phyloP scores from a whole-genome alignment of 768 basidiomycete species.

The Pholiota molesta region DNA sequence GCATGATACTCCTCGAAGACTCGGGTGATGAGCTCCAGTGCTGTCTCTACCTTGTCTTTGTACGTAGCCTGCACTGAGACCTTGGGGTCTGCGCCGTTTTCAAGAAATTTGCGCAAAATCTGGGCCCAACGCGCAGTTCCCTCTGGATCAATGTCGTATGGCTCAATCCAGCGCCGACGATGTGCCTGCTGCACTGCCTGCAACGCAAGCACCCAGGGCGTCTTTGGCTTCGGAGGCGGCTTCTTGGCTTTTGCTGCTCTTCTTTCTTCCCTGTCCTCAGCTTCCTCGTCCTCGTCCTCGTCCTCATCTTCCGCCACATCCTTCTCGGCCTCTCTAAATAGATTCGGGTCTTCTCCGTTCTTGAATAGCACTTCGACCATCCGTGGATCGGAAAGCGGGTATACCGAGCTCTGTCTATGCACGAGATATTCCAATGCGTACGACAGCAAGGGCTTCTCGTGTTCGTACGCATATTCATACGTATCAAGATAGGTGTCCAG shows the following conservation, averaged over 20 bases:
- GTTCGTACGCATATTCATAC: slow-evolving; percentile 12
- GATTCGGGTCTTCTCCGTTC: slow-evolving; percentile 14
- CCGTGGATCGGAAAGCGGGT: slow-evolving; percentile 10
- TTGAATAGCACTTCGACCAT: slow-evolving; percentile 12
- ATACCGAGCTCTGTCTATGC: slow-evolving; percentile 12
- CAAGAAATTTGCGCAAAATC: slow-evolving; percentile 10
- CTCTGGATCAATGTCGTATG: slow-evolving; percentile 10
- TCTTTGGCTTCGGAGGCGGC: slow-evolving; percentile 5
- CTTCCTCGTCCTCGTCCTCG: slow-evolving; percentile 1
- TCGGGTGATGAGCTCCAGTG: slow-evolving; percentile 6
- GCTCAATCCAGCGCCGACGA: slow-evolving; percentile 12
- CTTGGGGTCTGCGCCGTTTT: slow-evolving; percentile 13
- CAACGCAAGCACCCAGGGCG: slow-evolving; percentile 11
- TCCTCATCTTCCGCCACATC: neutral
- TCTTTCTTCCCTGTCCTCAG: neutral
- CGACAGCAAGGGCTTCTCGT: slow-evolving; percentile 12
- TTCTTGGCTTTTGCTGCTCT: neutral
- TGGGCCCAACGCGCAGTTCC: slow-evolving; percentile 12
- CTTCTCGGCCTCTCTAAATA: neutral
- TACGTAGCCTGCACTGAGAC: slow-evolving; percentile 8
- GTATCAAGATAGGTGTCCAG: slow-evolving; percentile 11
- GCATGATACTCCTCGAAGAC: slow-evolving; percentile 1
- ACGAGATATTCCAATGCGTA: slow-evolving; percentile 17
- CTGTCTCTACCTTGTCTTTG: slow-evolving; percentile 10
- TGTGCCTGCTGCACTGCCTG: slow-evolving; percentile 13